Percentiles rank a stretch among this genome's conserved stretches.
Conservation (phyloP, 2,329 filamentous ascomycete species). For the Elsinoe ampelina region DNA sequence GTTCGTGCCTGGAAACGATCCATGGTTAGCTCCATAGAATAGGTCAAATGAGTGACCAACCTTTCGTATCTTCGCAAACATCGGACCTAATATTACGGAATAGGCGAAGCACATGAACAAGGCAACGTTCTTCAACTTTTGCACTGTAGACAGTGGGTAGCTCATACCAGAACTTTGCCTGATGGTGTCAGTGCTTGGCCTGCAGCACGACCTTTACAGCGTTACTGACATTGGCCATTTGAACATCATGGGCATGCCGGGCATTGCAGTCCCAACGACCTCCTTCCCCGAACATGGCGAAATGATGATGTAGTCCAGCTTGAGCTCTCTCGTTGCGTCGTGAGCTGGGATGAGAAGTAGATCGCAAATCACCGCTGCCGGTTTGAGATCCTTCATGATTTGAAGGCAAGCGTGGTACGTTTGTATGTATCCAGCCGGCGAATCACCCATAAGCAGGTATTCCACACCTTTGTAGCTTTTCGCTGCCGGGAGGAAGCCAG, state of each 20-base stretch:
- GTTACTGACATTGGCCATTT: background rate
- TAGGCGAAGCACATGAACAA: conserved; percentile 2
- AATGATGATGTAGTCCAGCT: conserved; percentile 1
- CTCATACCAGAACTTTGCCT: conserved; percentile 7
- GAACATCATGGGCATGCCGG: background rate
- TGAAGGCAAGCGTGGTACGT: background rate
- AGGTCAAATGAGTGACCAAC: background rate
- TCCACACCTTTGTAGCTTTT: conserved; percentile 1
- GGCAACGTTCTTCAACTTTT: background rate
- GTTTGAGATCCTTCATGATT: background rate
- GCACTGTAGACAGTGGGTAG: background rate
- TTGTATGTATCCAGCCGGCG: background rate
- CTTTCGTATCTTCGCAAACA: background rate
- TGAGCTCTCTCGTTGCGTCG: background rate
- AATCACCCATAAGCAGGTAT: conserved; percentile 2
- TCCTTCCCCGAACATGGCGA: conserved; percentile 3
- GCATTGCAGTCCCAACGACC: background rate
- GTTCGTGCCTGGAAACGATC: background rate
- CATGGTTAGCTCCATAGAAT: background rate
- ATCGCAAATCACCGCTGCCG: conserved; percentile 2
- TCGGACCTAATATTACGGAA: background rate
- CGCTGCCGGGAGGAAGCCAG: background rate
- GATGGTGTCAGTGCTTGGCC: no score
- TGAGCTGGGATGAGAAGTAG: background rate
- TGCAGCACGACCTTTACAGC: background rate